These are phyloP conservation scores for Ramaria sp. DNA, from an alignment of 768 basidiomycete species.

Conservation along the genomic window DNA sequence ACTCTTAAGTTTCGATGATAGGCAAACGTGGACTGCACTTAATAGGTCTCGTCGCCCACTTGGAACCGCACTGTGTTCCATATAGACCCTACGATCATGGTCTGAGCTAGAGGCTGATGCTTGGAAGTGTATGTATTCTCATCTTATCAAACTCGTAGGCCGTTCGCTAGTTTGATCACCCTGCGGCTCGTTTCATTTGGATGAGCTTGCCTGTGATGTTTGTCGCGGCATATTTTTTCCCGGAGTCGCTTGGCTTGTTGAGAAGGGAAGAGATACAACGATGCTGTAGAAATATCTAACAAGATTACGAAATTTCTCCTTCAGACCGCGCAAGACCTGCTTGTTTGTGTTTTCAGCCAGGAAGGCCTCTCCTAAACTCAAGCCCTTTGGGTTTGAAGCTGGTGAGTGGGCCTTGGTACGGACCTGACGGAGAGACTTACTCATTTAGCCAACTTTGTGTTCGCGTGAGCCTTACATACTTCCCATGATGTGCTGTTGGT, in stretches of 20 bases:
- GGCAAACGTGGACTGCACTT: conserved; percentile 79
- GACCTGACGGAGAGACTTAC: too few relatives aligned
- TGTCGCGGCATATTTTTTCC: too few relatives aligned
- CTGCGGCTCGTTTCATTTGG: too few relatives aligned
- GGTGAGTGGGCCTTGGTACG: too few relatives aligned
- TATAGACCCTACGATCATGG: conserved; percentile 39
- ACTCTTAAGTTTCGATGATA: neutral
- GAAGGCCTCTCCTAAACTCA: conserved; percentile 38
- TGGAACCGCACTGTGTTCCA: conserved; percentile 44
- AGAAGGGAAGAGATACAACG: conserved; percentile 58
- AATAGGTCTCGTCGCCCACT: conserved; percentile 66
- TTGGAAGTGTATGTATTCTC: too few relatives aligned
- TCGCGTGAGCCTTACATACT: conserved; percentile 39
- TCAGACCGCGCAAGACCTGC: conserved; percentile 74
- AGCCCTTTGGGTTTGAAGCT: conserved; percentile 47
- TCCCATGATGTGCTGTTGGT: conserved; percentile 36
- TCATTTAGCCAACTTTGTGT: conserved; percentile 28
- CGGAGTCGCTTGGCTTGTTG: conserved; percentile 82
- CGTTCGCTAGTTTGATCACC: too few relatives aligned
- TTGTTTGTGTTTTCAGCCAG: conserved; percentile 49
- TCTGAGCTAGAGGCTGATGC: conserved; percentile 76
- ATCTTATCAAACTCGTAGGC: too few relatives aligned
- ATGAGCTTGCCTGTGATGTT: too few relatives aligned
- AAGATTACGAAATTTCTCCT: conserved; percentile 57
- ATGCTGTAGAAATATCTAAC: conserved; percentile 52